Evolutionary conservation across 441 rosid species (phyloP).

Genomic region (Syzygium syzygioides): DNA sequence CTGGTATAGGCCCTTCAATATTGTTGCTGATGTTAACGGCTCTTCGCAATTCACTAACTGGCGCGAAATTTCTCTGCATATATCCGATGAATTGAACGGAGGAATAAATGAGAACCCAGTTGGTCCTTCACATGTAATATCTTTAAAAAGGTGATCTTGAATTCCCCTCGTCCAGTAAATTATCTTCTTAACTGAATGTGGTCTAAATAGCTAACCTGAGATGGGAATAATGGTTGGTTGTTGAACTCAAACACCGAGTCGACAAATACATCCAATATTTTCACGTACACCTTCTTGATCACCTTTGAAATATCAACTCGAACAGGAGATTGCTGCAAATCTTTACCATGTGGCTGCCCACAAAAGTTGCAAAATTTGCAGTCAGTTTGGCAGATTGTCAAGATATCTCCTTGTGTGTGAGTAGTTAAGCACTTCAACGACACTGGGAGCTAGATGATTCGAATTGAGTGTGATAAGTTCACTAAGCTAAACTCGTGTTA

Average conservation of each 20-base stretch:
- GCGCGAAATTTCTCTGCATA: conserved; percentile 35
- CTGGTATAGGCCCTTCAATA: conserved; percentile 34
- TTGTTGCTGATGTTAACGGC: conserved; percentile 8
- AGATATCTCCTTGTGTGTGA: neutral
- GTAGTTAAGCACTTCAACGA: neutral
- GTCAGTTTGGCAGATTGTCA: neutral
- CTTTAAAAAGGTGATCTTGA: neutral
- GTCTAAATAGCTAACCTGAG: neutral
- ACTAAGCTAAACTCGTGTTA: neutral
- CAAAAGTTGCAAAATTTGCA: neutral
- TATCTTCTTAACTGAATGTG: neutral
- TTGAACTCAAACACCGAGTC: neutral
- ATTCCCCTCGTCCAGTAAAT: neutral
- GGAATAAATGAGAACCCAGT: neutral
- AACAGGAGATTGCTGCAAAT: neutral
- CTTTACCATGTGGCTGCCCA: neutral
- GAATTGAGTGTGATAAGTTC: neutral
- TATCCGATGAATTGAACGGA: neutral
- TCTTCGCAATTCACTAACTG: conserved; percentile 30
- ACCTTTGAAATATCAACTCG: neutral
- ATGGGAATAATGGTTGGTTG: neutral
- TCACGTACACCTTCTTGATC: neutral
- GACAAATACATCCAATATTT: neutral
- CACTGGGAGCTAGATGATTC: neutral
- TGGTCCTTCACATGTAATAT: neutral